These are phyloP conservation scores for Thielaviopsis cerberus DNA, from an alignment of 2,329 filamentous ascomycete genomes.

Conservation along the genomic window DNA sequence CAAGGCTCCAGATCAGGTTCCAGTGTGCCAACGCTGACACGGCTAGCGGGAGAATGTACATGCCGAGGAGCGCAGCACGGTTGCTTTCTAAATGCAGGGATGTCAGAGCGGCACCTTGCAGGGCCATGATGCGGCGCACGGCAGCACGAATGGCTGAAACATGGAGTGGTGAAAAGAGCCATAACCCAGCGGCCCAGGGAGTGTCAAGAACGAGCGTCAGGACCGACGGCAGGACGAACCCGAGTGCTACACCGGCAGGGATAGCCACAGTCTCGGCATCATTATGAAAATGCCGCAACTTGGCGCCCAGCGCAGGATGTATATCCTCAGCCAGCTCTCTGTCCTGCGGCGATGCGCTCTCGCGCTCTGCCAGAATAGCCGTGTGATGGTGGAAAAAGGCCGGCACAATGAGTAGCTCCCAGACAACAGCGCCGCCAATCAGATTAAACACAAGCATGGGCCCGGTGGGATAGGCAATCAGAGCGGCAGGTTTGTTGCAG, in stretches of 20 bases:
- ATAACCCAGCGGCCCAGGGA: slow-evolving; percentile 23
- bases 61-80: slow-evolving; percentile 20
- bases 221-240: slow-evolving; percentile 28
- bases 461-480: slow-evolving; percentile 22
- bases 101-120: slow-evolving; percentile 14
- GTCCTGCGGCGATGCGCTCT: slow-evolving; percentile 13
- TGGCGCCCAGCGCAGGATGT: slow-evolving; percentile 17
- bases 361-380: slow-evolving; percentile 18
- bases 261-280: slow-evolving; percentile 39
- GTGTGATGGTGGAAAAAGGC: slow-evolving; percentile 28
- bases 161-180: slow-evolving; percentile 34
- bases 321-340: slow-evolving; percentile 14
- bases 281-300: slow-evolving; percentile 22
- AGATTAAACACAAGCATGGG: slow-evolving; percentile 31
- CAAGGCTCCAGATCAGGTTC: slow-evolving; percentile 23
- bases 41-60: slow-evolving; percentile 28
- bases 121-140: slow-evolving; percentile 17
- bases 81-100: slow-evolving; percentile 27
- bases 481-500: slow-evolving; percentile 20
- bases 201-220: slow-evolving; percentile 27
- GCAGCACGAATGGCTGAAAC: slow-evolving; percentile 25
- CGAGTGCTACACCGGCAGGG: slow-evolving; percentile 28
- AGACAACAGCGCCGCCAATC: slow-evolving; percentile 30
- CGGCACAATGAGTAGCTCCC: slow-evolving; percentile 32
- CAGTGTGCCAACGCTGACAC: slow-evolving; percentile 26